Conservation (phyloP, 75 land plant genomes). For the Chamaecyparis obtusa region DNA sequence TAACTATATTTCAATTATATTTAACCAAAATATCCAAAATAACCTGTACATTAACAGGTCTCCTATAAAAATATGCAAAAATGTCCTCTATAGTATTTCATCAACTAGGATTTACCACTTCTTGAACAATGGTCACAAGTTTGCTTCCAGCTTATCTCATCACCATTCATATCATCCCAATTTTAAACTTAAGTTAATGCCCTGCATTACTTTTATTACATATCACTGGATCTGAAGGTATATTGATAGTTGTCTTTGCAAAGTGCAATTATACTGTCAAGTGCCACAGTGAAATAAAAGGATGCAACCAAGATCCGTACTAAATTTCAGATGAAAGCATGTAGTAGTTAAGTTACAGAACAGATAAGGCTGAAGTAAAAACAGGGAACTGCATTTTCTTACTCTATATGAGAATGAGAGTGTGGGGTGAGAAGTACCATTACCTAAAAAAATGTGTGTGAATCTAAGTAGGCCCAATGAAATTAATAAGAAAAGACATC, state of each 20-base stretch:
- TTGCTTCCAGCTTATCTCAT: neutral
- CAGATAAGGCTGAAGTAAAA: neutral
- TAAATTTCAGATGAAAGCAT: neutral
- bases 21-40: too few relatives aligned
- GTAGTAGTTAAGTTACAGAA: neutral
- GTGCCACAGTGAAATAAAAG: neutral
- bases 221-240: neutral
- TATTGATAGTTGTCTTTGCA: neutral
- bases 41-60: neutral
- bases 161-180: neutral
- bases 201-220: neutral
- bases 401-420: neutral
- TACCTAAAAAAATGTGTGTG: neutral
- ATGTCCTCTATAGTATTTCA: too few relatives aligned
- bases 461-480: neutral
- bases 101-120: neutral
- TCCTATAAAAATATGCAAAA: neutral
- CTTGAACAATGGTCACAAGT: neutral
- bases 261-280: neutral
- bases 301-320: neutral
- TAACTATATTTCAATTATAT: too few relatives aligned
- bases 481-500: neutral
- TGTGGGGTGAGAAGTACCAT: neutral
- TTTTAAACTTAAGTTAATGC: too few relatives aligned
- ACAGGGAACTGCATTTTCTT: neutral